phyloP scores from a whole-genome alignment of 106 monocot species.

The Apostasia ramifera region DNA sequence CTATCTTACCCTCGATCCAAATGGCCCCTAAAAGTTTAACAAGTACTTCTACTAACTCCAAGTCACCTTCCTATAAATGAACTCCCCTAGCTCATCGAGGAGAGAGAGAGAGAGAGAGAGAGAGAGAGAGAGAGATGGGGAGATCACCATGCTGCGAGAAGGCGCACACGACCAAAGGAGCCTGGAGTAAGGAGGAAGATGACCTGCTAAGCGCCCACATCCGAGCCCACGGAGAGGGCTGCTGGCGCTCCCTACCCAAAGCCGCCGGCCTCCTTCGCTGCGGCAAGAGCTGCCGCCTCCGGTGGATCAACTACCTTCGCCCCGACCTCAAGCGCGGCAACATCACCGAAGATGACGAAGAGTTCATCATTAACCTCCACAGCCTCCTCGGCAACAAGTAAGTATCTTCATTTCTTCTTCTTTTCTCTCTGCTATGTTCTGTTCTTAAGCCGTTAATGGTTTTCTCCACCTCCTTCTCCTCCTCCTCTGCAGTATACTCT shows the following conservation, averaged over 20 bases:
- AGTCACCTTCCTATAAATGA: no score
- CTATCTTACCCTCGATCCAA: no score
- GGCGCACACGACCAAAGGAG: conserved; percentile 33
- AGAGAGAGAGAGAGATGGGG: conserved; percentile 11
- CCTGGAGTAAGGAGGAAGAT: conserved; percentile 36
- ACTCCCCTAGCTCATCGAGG: neutral
- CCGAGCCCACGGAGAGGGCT: conserved; percentile 26
- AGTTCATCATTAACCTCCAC: conserved; percentile 50
- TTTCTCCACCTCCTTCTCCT: no score
- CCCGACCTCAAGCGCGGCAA: conserved; percentile 55
- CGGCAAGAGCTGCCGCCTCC: conserved; percentile 34
- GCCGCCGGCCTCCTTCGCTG: conserved; percentile 28
- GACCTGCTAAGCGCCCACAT: conserved; percentile 22
- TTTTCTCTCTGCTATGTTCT: no score
- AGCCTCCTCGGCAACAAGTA: conserved; percentile 30
- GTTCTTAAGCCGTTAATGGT: no score
- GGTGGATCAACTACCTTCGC: conserved; percentile 39
- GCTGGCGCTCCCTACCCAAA: conserved; percentile 34
- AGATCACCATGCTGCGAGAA: conserved; percentile 34
- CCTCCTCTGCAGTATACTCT: no score
- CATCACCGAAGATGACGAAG: conserved; percentile 42
- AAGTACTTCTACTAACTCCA: no score
- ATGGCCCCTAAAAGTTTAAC: no score
- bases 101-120: neutral
- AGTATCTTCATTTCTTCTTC: neutral